A percentile compares a stretch with the other conserved stretches of the same genome.
Evolutionary conservation across 2,329 filamentous ascomycete genomes (phyloP).

Genomic region (Metarhizium sp.): DNA sequence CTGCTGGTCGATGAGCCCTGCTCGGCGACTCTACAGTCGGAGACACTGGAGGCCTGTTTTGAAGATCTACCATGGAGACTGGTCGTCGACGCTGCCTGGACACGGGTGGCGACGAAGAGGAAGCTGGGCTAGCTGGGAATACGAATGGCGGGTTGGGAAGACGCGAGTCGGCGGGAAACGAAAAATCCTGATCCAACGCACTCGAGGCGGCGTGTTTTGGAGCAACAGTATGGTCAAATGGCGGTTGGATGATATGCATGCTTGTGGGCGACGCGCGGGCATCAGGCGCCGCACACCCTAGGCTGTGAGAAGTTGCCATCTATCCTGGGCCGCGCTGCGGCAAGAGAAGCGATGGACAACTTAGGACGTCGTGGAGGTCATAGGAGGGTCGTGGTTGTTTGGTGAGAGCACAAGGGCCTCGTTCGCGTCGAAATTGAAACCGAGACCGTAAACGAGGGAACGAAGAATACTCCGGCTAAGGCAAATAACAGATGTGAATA

Average conservation of each 20-base stretch:
- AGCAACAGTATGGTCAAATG: constrained; percentile 6
- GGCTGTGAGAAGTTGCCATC: constrained; percentile 32
- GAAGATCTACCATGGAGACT: constrained; percentile 42
- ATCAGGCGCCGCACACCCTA: constrained; percentile 23
- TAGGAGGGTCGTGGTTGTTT: constrained; percentile 17
- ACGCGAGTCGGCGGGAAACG: constrained; percentile 19
- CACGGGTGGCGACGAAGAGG: constrained; percentile 34
- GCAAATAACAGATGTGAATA: not conserved
- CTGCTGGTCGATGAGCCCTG: constrained; percentile 23
- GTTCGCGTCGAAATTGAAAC: not conserved
- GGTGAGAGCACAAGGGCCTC: not conserved
- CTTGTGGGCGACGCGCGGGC: constrained; percentile 6
- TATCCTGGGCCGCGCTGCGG: constrained; percentile 38
- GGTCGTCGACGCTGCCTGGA: constrained; percentile 42
- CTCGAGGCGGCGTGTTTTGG: not conserved
- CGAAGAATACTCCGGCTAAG: not conserved
- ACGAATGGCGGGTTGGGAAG: constrained; percentile 56
- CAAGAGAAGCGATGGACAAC: constrained; percentile 34
- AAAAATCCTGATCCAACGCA: not conserved
- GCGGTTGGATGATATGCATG: constrained; percentile 9
- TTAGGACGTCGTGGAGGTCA: constrained; percentile 27
- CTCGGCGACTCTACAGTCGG: constrained; percentile 17
- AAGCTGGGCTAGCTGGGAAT: constrained; percentile 44
- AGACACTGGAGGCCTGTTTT: constrained; percentile 20
- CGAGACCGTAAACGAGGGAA: not conserved